These are phyloP conservation scores for Ramularia endophylla DNA, from an alignment of 2,329 filamentous ascomycete species.

Conservation along the genomic window DNA sequence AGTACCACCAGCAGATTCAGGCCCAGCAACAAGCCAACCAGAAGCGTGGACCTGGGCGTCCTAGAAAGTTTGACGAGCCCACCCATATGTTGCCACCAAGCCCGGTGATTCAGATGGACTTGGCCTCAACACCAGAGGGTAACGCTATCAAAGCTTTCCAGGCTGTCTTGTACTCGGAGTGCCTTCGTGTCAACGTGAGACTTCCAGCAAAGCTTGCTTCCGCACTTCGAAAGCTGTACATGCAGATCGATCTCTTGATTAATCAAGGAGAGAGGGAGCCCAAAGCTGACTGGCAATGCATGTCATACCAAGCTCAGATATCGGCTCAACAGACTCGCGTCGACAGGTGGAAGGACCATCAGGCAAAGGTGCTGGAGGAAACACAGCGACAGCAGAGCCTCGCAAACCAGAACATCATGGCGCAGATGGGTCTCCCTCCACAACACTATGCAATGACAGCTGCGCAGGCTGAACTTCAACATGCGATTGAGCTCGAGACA, in stretches of 20 bases:
- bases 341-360: constrained; percentile 19
- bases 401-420: constrained; percentile 19
- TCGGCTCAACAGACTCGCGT: constrained; percentile 21
- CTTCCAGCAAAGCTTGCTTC: constrained; percentile 20
- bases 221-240: constrained; percentile 27
- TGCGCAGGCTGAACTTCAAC: constrained; percentile 13
- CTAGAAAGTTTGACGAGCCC: constrained; percentile 19
- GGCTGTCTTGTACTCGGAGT: constrained; percentile 26
- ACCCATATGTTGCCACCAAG: constrained; percentile 2
- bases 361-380: constrained; percentile 18
- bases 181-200: constrained; percentile 25
- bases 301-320: constrained; percentile 30
- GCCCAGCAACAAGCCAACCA: constrained; percentile 10
- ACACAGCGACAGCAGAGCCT: constrained; percentile 18
- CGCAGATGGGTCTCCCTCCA: constrained; percentile 16
- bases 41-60: constrained; percentile 22
- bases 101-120: constrained; percentile 20
- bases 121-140: constrained; percentile 26
- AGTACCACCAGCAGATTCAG: constrained; percentile 14
- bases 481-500: constrained; percentile 21
- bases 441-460: constrained; percentile 4
- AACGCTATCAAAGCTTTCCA: constrained; percentile 27
- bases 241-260: constrained; percentile 31
- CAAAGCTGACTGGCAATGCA: constrained; percentile 22
- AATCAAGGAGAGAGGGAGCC: constrained; percentile 21